These are phyloP conservation scores for Microglena sp. DNA, from an alignment of 139 green algal species.

Conservation along the genomic window DNA sequence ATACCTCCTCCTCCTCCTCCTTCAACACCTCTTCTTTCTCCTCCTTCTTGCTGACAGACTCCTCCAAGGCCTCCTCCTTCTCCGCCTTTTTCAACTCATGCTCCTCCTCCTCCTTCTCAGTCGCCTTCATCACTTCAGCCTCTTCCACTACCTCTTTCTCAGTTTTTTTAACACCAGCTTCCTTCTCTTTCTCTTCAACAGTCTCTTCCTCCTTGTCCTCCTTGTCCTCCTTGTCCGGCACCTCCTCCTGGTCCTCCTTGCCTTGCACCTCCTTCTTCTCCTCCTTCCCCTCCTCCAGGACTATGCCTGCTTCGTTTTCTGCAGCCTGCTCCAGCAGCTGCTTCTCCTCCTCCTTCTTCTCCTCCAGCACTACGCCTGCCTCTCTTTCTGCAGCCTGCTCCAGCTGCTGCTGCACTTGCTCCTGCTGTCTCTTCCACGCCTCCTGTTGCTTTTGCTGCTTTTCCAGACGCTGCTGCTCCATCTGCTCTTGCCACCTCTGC, in stretches of 20 bases:
- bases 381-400: too few relatives aligned
- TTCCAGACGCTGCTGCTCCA: too few relatives aligned
- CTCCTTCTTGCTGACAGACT: too few relatives aligned
- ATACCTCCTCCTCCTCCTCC: too few relatives aligned
- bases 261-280: not conserved
- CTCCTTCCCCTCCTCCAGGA: not conserved
- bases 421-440: too few relatives aligned
- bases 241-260: not conserved
- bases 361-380: not conserved
- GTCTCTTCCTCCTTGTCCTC: not conserved
- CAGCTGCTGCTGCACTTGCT: too few relatives aligned
- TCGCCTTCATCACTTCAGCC: not conserved
- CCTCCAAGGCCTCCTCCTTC: too few relatives aligned
- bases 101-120: slow-evolving; percentile 1
- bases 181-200: not conserved
- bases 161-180: not conserved
- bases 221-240: not conserved
- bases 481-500: too few relatives aligned
- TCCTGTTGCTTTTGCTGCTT: too few relatives aligned
- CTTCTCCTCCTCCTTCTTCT: not conserved
- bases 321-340: not conserved
- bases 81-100: too few relatives aligned
- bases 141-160: not conserved
- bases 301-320: not conserved
- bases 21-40: too few relatives aligned